Evolutionary conservation across 2,329 filamentous ascomycete species (phyloP).

Genomic region (Claviceps cyperi): DNA sequence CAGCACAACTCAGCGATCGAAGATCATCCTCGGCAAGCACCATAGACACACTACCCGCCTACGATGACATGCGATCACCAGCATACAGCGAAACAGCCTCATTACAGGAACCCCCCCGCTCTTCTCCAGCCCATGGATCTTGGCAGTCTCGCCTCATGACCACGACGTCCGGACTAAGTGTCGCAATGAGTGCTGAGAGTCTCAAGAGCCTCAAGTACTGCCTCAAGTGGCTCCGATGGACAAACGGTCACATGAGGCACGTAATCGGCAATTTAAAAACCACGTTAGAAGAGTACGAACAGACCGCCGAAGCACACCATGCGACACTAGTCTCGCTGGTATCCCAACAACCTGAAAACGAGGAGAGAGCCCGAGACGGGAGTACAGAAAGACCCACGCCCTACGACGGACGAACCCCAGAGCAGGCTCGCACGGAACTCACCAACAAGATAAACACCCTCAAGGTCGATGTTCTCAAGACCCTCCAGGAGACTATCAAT

Average conservation of each 20-base stretch:
- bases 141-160: conserved; percentile 81
- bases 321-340: conserved; percentile 6
- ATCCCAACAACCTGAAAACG: conserved; percentile 1
- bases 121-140: conserved; percentile 19
- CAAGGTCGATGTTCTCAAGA: conserved; percentile 59
- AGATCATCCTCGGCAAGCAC: conserved; percentile 52
- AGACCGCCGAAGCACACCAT: conserved; percentile 7
- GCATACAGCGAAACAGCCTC: conserved; percentile 50
- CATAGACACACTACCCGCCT: conserved; percentile 65
- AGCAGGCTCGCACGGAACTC: conserved; percentile 27
- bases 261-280: conserved; percentile 61
- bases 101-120: conserved; percentile 15
- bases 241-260: conserved; percentile 66
- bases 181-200: conserved; percentile 83
- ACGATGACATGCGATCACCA: conserved; percentile 64
- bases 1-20: conserved; percentile 24
- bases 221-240: conserved; percentile 63
- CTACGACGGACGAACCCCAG: conserved; percentile 10
- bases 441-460: conserved; percentile 51
- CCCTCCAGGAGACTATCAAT: conserved; percentile 66
- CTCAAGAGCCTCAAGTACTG: conserved; percentile 75
- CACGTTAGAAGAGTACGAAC: conserved; percentile 70
- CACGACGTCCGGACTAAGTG: conserved; percentile 77
- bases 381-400: not conserved
- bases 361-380: not conserved